phyloP scores from a whole-genome alignment of 73 alveolate species.

The Durusdinium trenchii region DNA sequence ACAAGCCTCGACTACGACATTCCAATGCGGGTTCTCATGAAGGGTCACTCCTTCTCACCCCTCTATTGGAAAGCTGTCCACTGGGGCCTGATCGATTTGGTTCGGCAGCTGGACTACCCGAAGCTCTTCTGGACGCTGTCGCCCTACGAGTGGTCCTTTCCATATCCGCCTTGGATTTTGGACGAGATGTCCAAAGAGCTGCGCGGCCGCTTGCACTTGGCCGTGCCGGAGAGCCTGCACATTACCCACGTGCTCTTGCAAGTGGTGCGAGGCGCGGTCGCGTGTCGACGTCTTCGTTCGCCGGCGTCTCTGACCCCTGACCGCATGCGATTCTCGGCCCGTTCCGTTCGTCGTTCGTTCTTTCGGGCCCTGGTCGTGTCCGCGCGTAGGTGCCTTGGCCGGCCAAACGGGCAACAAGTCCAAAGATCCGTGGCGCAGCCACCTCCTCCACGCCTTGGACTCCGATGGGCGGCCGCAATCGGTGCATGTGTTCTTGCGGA shows the following conservation, averaged over 20 bases:
- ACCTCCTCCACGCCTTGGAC: neutral
- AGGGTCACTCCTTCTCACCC: slow-evolving; percentile 40
- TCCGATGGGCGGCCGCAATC: neutral
- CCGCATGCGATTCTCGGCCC: neutral
- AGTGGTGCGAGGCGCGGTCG: neutral
- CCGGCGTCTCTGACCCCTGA: no score
- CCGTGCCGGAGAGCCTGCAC: slow-evolving; percentile 62
- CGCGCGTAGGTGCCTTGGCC: neutral
- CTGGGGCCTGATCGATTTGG: slow-evolving; percentile 52
- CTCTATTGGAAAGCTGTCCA: slow-evolving; percentile 43
- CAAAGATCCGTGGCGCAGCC: slow-evolving; percentile 44
- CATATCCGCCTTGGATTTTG: slow-evolving; percentile 8
- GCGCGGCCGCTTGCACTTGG: slow-evolving; percentile 20
- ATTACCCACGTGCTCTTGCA: slow-evolving; percentile 35
- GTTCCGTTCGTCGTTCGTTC: neutral
- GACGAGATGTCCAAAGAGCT: slow-evolving; percentile 7
- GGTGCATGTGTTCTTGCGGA: neutral
- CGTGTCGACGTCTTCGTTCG: no score
- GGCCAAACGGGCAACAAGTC: neutral
- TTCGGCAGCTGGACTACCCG: slow-evolving; percentile 55
- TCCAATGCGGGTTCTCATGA: slow-evolving; percentile 77
- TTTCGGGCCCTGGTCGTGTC: neutral
- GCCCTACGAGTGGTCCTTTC: slow-evolving; percentile 69
- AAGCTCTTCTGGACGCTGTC: slow-evolving; percentile 44
- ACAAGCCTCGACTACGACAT: neutral